phyloP scores from a whole-genome alignment of 225 moss, liverwort and hornwort genomes.

The Marchantia paleacea region DNA sequence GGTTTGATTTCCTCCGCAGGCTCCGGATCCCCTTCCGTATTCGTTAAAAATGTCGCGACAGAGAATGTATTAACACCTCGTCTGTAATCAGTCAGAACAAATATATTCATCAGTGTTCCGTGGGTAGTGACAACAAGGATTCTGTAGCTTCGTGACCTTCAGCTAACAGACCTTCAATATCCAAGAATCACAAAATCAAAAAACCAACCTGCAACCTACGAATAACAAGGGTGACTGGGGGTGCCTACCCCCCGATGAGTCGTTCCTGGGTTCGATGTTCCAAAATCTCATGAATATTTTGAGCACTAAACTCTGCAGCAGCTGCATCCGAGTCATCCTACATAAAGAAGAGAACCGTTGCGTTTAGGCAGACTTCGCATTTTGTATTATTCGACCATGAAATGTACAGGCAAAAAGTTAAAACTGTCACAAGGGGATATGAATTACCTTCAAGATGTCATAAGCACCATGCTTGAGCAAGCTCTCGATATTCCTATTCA shows the following conservation, averaged over 20 bases:
- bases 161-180: not conserved
- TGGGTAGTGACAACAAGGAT: not conserved
- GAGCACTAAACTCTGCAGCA: conserved; percentile 64
- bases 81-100: conserved; percentile 34
- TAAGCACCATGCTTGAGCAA: conserved; percentile 86
- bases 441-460: conserved; percentile 71
- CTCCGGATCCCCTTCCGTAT: conserved; percentile 54
- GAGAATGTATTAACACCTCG: conserved; percentile 81
- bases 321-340: conserved; percentile 75
- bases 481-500: conserved; percentile 68
- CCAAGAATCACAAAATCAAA: not conserved
- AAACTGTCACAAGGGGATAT: not conserved
- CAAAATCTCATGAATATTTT: conserved; percentile 80
- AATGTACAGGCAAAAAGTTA: not conserved
- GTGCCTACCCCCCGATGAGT: conserved; percentile 71
- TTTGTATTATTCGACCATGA: not conserved
- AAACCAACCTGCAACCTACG: not conserved
- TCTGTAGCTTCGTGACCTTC: not conserved
- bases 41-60: conserved; percentile 76
- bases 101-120: not conserved
- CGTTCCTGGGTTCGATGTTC: conserved; percentile 81
- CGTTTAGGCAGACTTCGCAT: not conserved
- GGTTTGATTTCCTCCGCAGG: conserved; percentile 29
- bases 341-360: not conserved
- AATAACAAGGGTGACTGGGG: not conserved